Evolutionary conservation across 306 rosid genomes (phyloP).

Genomic region (Lathyrus sativus): DNA sequence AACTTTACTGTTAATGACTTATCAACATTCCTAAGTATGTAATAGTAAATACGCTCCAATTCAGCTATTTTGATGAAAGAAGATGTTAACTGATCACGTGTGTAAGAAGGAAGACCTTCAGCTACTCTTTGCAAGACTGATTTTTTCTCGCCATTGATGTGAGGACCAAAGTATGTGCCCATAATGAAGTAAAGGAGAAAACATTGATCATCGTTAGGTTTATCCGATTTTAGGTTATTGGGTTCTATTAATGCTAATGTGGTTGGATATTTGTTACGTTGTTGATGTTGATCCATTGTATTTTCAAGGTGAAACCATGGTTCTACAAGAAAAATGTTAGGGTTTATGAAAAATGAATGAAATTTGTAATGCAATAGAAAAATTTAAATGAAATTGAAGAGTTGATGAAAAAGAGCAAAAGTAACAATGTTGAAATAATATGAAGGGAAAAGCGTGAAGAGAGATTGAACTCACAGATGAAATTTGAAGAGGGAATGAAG

Average conservation of each 20-base stretch:
- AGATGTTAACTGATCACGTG: slow-evolving; percentile 46
- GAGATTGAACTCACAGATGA: not conserved
- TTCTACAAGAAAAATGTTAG: not conserved
- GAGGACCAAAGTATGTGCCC: slow-evolving; percentile 71
- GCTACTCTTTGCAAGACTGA: slow-evolving; percentile 64
- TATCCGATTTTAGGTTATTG: slow-evolving; percentile 18
- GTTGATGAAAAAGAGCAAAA: not conserved
- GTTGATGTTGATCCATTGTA: not conserved
- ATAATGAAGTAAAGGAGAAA: slow-evolving; percentile 58
- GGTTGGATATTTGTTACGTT: not conserved
- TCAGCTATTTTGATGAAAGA: slow-evolving; percentile 48
- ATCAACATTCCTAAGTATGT: slow-evolving; percentile 56
- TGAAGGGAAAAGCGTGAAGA: not conserved
- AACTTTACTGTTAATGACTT: slow-evolving; percentile 44
- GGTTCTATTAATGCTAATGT: not conserved
- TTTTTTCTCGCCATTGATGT: slow-evolving; percentile 50
- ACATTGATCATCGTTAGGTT: slow-evolving; percentile 44
- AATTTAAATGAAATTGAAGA: not conserved
- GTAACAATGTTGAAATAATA: not conserved
- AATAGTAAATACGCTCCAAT: slow-evolving; percentile 49
- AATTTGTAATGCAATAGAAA: not conserved
- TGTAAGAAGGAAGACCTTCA: slow-evolving; percentile 67
- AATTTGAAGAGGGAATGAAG: not conserved
- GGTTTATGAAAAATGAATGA: not conserved
- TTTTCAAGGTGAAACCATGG: not conserved